These are phyloP conservation scores for Chaetomium fimeti DNA, from an alignment of 495 filamentous ascomycete species.

Conservation along the genomic window DNA sequence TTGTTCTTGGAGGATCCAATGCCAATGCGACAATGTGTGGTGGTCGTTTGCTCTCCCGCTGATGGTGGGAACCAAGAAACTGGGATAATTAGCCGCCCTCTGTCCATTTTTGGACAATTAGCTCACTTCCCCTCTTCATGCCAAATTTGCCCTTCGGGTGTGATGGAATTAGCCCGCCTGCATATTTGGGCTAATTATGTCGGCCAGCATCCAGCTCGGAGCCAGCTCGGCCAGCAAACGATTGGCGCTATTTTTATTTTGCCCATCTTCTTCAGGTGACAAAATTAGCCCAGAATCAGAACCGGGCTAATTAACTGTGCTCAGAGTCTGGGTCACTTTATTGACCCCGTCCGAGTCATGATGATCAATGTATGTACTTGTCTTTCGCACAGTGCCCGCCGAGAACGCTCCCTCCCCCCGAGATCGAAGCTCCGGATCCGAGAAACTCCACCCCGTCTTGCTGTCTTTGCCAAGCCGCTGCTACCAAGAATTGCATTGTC, in stretches of 20 bases:
- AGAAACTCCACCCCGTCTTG: background rate
- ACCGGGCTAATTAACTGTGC: background rate
- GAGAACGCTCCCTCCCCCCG: conserved; percentile 14
- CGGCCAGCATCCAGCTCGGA: background rate
- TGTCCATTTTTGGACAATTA: conserved; percentile 23
- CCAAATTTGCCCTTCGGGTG: conserved; percentile 17
- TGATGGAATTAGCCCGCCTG: conserved; percentile 28
- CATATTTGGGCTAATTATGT: conserved; percentile 35
- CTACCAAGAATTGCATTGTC: background rate
- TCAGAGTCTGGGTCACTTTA: conserved; percentile 14
- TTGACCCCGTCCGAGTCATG: too few species aligned
- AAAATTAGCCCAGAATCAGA: conserved; percentile 25
- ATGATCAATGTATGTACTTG: too few species aligned
- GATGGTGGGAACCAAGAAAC: background rate
- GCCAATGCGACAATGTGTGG: background rate
- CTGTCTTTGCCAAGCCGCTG: conserved; percentile 2
- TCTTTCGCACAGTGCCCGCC: conserved; percentile 19
- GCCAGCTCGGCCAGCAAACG: too few species aligned
- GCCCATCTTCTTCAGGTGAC: conserved; percentile 15
- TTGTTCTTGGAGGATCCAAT: background rate
- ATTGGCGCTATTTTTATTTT: conserved; percentile 26
- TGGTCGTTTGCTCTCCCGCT: background rate
- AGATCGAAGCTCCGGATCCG: conserved; percentile 19
- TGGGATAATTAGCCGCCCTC: conserved; percentile 39
- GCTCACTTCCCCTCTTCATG: background rate